Evolutionary conservation across 345 rosid genomes (phyloP), one percentile per base, ranked within the genome.

Genomic region (Moricandia arvensis): DNA sequence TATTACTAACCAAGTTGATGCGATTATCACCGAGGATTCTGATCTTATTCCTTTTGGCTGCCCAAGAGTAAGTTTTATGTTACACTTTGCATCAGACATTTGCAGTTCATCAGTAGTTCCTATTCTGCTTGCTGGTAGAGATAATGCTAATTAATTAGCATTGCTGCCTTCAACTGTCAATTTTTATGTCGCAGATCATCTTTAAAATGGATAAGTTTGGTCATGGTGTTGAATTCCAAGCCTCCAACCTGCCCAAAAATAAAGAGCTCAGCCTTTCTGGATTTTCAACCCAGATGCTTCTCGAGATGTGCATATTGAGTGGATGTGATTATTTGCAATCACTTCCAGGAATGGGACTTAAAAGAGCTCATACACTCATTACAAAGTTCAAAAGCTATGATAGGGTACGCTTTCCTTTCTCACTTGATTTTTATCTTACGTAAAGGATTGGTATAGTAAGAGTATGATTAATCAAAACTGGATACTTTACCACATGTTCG

Each of bases 31-130:
- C 0, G 99, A 95, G 84, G 97, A 95, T 81, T 95, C 99, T 54
- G 99, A 95, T 86, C 94, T 95, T 54, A 88, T 95, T 87, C 93
- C 98, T 26, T 95, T 92, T 84, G 99, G 99, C 68, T 90, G 97
- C 81, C 91, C 93, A 34, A 87, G 96, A 85, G 99, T 95, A 84
- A 88, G 97, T 82, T 69, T 21, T 63, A 37, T 66, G 51, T 38
- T 41, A 0, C 55, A 43, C 3, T 63, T 27, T 74, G 30, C 43
- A 17, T 41, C 54, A 66, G 59, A 72, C 61, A 64, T 51, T 45
- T 68, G 26, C 15, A 30, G 43, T 58, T 76, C 54, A 30, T 33
- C 21, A 35, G 27, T 77, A 59, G 29, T 54, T 61, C 30, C n/a
- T 17, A 13, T 51, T 59, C 35, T 17, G 21, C 31, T 69, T 72